phyloP scores from a whole-genome alignment of 1,139 yeast genomes.

The Candida glucosophila region DNA sequence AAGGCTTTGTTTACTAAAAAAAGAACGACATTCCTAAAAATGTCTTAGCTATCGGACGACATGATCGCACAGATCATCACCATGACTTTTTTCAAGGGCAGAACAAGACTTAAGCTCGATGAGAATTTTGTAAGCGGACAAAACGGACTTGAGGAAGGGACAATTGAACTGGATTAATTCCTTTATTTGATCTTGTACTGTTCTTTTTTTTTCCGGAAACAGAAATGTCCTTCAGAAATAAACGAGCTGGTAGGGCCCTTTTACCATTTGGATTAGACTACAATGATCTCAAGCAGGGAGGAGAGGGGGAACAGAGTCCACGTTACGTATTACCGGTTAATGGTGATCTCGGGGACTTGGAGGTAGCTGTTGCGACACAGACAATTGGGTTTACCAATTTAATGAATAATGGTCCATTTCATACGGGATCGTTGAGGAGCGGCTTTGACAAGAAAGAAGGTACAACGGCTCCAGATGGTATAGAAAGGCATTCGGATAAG shows the following conservation, averaged over 20 bases:
- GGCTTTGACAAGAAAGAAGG: constrained; percentile 11
- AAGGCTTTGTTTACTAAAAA: too few species aligned
- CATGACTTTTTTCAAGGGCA: too few species aligned
- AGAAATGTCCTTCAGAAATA: constrained; percentile 19
- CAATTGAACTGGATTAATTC: too few species aligned
- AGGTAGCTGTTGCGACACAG: constrained; percentile 56
- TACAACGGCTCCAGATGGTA: constrained; percentile 38
- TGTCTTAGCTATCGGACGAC: too few species aligned
- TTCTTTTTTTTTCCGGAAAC: neutral
- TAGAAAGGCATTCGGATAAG: constrained; percentile 66
- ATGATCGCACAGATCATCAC: too few species aligned
- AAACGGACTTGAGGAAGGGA: neutral
- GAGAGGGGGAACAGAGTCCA: constrained; percentile 27
- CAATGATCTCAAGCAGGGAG: constrained; percentile 40
- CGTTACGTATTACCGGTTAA: constrained; percentile 54
- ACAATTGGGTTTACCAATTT: constrained; percentile 49
- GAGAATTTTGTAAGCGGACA: too few species aligned
- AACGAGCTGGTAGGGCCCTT: constrained; percentile 19
- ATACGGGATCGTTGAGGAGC: constrained; percentile 46
- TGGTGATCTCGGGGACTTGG: constrained; percentile 48
- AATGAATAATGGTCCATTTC: constrained; percentile 70
- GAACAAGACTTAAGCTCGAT: too few species aligned
- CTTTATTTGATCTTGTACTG: neutral
- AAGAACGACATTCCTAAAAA: too few species aligned
- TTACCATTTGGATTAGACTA: constrained; percentile 67